Base-by-base conservation (phyloP, 345 rosid genomes). In the Litchi chinensis region DNA sequence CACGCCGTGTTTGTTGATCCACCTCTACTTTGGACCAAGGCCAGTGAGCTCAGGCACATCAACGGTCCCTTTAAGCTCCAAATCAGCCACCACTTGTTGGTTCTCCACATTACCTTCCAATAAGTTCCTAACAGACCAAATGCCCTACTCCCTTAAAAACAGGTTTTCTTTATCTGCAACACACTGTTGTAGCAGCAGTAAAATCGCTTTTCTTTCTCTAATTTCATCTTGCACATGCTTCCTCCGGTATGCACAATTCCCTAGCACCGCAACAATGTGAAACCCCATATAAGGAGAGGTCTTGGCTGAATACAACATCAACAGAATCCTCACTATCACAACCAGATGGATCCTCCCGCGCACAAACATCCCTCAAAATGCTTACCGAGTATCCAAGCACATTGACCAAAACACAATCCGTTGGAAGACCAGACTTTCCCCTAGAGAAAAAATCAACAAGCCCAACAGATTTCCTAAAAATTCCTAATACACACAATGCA, bases 101-200 rank as follows among this genome's bases (percentile, higher is more conserved):
- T 92, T 93, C 79, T 89, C 91, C 50, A 77, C 62, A 82, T 93
- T 92, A 74, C 94, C 93, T 83, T 91, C 97, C 81, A 92, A 71
- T 63, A 93, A 43, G 79, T 93, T 93, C 81, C 95, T 88, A 70
- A 86, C 66, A 6, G 88, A 76, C 96, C 92, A 95, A 70, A 95
- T 88, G 15, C 95, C 92, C 99, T 96, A 93, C 80, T 93, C 98
- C 76, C 95, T 92, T 79, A 91, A 65, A 82, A 87, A 93, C 0
- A 89, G 91, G 85, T 93, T 93, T 11, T 91, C 93, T 80, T 92
- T 94, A 67, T 91, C 95, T 0, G 83, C 71, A 60, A 91, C 94
- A 74, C 98, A 92, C 67, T 93, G 95, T 77, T 91, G 99, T 75
- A 91, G 65, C 79, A 95, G 77, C 65, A 92, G n/a, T 12, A 86